Evolutionary conservation across 2,329 filamentous ascomycete genomes (phyloP), one percentile per base, ranked within the genome.

Genomic region (Colletotrichum magnum): DNA sequence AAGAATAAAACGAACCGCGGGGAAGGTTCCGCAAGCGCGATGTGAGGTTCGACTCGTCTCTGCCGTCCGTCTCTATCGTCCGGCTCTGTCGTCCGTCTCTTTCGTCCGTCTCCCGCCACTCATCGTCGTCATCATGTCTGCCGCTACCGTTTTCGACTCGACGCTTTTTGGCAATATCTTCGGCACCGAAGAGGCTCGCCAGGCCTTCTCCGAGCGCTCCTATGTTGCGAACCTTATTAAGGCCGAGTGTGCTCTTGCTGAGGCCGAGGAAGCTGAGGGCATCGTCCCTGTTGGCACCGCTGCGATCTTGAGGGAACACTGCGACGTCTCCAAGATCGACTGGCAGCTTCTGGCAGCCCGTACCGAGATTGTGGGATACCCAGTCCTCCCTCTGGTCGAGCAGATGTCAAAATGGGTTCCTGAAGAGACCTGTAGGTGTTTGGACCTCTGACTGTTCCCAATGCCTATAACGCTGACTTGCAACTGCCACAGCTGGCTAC

Each of bases 361-460:
- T 47, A 87, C 86, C 0, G 86, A 88, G 57, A 86, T 86, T 52
- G 85, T 88, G 0, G 86, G 86, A 1, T 88, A 88, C 62, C 86
- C 86, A 0, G 85, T 88, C 9, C 77, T 88, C 0, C 84, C 85
- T 1, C 72, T 88, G 13, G 83, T 87, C 3, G 79, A 82, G 43
- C 86, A 88, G 67, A 75, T 88, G 26, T 81, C 81, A 1, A 76
- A 77, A 32, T 75, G 75, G 45, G 77, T 77, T 18, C 77, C 79
- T 4, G 78, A 80, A 2, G 78, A 68, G 12, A 69, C 43, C 77
- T 73, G 77, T 77, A 70, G 67, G 73, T 71, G 45, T 2, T 7
- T 21, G 12, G 6, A 9, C 21, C 41, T 21, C 13, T 1, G 1
- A 36, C n/a, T 15, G 18, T 5, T 15, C 21, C 10, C 6, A 10